Evolutionary conservation across 306 rosid genomes (phyloP).

Genomic region (Cicer pinnatifidum): DNA sequence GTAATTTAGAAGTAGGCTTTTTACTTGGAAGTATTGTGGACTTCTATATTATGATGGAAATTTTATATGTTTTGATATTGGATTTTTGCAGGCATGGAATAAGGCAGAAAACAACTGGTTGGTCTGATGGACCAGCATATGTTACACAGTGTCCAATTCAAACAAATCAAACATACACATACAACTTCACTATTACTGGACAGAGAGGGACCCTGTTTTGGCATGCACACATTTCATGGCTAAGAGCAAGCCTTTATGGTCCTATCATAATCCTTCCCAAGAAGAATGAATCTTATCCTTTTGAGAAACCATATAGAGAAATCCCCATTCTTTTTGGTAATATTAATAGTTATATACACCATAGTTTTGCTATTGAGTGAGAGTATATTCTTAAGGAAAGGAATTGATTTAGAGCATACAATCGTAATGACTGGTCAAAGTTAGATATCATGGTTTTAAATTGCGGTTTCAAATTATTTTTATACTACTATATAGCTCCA

Average conservation of each 20-base stretch:
- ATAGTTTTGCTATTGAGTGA: neutral
- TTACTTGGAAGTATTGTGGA: neutral
- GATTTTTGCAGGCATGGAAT: slow-evolving; percentile 71
- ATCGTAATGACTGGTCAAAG: too few relatives aligned
- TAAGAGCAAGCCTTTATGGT: slow-evolving; percentile 68
- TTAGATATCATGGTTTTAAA: neutral
- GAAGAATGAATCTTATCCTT: slow-evolving; percentile 73
- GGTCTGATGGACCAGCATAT: slow-evolving; percentile 91
- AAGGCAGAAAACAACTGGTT: slow-evolving; percentile 64
- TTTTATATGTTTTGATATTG: neutral
- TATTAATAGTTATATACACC: neutral
- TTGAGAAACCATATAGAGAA: slow-evolving; percentile 68
- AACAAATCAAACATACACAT: slow-evolving; percentile 60
- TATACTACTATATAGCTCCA: neutral
- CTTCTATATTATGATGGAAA: neutral
- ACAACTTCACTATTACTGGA: slow-evolving; percentile 75
- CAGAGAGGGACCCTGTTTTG: slow-evolving; percentile 84
- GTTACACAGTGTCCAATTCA: slow-evolving; percentile 91
- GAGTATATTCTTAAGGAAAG: too few relatives aligned
- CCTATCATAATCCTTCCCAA: slow-evolving; percentile 78
- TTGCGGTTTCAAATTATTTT: neutral
- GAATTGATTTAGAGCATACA: too few relatives aligned
- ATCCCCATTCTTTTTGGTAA: slow-evolving; percentile 75
- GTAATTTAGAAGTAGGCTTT: neutral
- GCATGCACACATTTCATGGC: slow-evolving; percentile 94